phyloP scores from a whole-genome alignment of 345 rosid genomes.

The Populus ilicifolia region DNA sequence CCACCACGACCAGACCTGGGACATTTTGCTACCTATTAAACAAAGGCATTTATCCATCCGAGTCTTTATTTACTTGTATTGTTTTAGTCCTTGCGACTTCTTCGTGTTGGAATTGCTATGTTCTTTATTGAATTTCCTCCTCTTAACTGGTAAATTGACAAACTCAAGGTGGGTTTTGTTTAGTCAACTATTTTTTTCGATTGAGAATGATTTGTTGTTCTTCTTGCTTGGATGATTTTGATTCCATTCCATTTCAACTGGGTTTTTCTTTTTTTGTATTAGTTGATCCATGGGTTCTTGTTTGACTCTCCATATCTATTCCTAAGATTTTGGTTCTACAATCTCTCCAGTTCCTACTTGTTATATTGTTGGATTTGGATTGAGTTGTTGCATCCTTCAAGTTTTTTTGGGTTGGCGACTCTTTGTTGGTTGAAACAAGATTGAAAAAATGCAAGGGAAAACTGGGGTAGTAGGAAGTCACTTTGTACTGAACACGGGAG shows the following conservation, averaged over 20 bases:
- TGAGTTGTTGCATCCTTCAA: not conserved
- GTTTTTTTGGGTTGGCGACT: not conserved
- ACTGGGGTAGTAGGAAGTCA: conserved; percentile 28
- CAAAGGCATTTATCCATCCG: not conserved
- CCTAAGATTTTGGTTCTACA: not conserved
- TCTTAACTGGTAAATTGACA: not conserved
- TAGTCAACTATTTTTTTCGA: not conserved
- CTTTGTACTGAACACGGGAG: conserved; percentile 54
- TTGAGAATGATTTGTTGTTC: not conserved
- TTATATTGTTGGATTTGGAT: not conserved
- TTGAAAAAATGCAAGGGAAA: conserved; percentile 42
- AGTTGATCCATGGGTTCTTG: not conserved
- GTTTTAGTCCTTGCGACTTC: not conserved
- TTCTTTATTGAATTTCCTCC: not conserved
- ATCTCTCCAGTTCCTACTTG: not conserved
- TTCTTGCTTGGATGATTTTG: not conserved
- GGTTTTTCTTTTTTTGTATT: not conserved
- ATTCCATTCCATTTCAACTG: not conserved
- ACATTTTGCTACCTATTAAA: not conserved
- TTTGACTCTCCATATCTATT: not conserved
- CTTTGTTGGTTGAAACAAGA: not conserved
- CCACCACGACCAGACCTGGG: no score
- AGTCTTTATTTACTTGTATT: not conserved
- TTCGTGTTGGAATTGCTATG: not conserved
- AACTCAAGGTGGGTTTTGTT: not conserved